A percentile compares a stretch with the other conserved stretches of the same genome.
Evolutionary conservation across 2,329 filamentous ascomycete genomes (phyloP).

Genomic region (Dothistroma pini): DNA sequence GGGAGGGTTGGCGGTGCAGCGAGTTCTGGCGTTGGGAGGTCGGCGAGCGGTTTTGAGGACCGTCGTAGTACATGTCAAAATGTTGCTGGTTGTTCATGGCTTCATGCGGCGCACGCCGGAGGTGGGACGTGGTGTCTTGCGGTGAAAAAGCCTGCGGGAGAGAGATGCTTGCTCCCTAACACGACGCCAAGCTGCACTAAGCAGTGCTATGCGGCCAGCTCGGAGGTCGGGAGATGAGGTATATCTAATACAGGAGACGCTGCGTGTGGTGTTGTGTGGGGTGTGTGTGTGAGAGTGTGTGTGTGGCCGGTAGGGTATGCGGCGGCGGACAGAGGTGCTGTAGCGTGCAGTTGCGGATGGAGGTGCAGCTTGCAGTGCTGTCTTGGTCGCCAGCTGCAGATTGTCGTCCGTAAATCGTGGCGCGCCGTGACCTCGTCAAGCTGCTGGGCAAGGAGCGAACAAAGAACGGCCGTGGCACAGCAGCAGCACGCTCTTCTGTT

Average conservation of each 20-base stretch:
- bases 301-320: neutral
- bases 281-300: neutral
- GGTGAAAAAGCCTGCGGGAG: conserved; percentile 11
- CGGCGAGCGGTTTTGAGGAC: conserved; percentile 63
- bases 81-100: conserved; percentile 33
- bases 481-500: neutral
- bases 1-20: conserved; percentile 67
- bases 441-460: neutral
- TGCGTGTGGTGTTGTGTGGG: neutral
- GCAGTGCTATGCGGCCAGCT: conserved; percentile 1
- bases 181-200: conserved; percentile 8
- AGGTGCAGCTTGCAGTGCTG: neutral
- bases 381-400: neutral
- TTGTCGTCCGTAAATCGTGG: conserved; percentile 3
- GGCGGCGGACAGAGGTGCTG: neutral
- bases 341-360: neutral
- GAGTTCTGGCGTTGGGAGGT: conserved; percentile 64
- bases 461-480: conserved; percentile 10
- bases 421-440: conserved; percentile 1
- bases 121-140: conserved; percentile 11
- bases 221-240: conserved; percentile 2
- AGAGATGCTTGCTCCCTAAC: conserved; percentile 1
- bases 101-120: conserved; percentile 2
- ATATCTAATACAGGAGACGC: neutral
- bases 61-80: conserved; percentile 70